Conservation (phyloP, 2,329 filamentous ascomycete species). For the Arthrinium phaeospermum region DNA sequence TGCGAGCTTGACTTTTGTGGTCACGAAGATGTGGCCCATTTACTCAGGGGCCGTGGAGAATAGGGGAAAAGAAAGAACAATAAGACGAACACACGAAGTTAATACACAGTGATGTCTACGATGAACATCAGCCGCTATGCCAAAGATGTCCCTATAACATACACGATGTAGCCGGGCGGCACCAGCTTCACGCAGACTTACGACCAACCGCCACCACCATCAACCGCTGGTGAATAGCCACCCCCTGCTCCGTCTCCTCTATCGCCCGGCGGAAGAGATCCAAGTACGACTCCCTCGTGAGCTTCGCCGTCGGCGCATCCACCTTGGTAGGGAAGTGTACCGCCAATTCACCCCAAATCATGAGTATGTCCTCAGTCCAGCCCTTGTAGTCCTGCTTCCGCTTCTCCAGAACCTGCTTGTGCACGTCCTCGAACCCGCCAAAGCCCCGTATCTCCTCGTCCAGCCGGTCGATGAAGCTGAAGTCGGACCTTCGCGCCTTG, state of each 20-base stretch:
- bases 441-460: background rate
- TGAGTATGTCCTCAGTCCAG: slow-evolving; percentile 25
- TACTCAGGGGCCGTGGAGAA: too few relatives aligned
- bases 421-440: background rate
- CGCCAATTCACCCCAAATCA: slow-evolving; percentile 23
- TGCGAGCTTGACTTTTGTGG: too few relatives aligned
- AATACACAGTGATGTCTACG: background rate
- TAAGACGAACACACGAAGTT: too few relatives aligned
- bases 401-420: background rate
- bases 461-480: background rate
- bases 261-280: background rate
- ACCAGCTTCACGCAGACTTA: too few relatives aligned
- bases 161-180: too few relatives aligned
- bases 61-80: too few relatives aligned
- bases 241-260: background rate
- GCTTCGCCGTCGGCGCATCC: background rate
- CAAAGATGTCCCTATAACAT: too few relatives aligned
- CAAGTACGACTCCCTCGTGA: background rate
- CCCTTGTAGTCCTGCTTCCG: slow-evolving; percentile 20
- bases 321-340: background rate
- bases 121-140: too few relatives aligned
- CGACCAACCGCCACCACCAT: background rate
- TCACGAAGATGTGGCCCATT: too few relatives aligned
- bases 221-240: background rate
- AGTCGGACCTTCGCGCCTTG: background rate